Percentiles rank a stretch among this genome's conserved stretches.
phyloP scores from a whole-genome alignment of 129 eudicot species.

The Lactuca saligna region DNA sequence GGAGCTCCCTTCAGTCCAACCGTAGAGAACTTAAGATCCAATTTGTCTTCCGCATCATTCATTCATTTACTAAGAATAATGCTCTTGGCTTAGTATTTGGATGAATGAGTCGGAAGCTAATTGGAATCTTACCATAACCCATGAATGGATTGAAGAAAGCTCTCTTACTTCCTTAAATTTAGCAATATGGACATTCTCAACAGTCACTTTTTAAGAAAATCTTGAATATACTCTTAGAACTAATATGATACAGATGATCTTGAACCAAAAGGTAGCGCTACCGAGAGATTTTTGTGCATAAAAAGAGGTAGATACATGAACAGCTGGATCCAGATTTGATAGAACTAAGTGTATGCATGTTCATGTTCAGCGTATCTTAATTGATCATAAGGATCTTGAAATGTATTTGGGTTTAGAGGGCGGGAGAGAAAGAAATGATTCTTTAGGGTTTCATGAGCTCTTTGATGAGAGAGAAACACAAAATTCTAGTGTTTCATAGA shows the following conservation, averaged over 20 bases:
- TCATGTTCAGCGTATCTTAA: too few species aligned
- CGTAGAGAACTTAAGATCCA: slow-evolving; percentile 57
- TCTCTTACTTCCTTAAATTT: slow-evolving; percentile 38
- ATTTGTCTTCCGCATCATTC: slow-evolving; percentile 89
- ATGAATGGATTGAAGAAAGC: slow-evolving; percentile 96
- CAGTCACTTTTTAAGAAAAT: too few species aligned
- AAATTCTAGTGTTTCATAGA: neutral
- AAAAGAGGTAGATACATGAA: neutral
- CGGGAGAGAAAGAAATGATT: slow-evolving; percentile 1
- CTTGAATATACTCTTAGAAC: neutral
- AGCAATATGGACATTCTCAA: neutral
- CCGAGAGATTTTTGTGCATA: neutral
- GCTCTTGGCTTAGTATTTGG: slow-evolving; percentile 56
- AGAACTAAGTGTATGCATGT: neutral
- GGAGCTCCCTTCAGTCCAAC: slow-evolving; percentile 99
- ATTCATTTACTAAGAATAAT: slow-evolving; percentile 48
- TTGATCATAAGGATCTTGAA: neutral
- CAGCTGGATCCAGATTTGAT: neutral
- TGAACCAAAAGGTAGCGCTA: neutral
- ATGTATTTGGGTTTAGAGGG: neutral
- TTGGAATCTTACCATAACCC: slow-evolving; percentile 62
- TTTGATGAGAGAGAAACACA: slow-evolving; percentile 9
- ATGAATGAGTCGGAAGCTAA: slow-evolving; percentile 99
- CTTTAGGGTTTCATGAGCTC: neutral
- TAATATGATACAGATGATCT: neutral